phyloP scores from a whole-genome alignment of 352 stramenopile species.

The Globisporangium heterothallicum region DNA sequence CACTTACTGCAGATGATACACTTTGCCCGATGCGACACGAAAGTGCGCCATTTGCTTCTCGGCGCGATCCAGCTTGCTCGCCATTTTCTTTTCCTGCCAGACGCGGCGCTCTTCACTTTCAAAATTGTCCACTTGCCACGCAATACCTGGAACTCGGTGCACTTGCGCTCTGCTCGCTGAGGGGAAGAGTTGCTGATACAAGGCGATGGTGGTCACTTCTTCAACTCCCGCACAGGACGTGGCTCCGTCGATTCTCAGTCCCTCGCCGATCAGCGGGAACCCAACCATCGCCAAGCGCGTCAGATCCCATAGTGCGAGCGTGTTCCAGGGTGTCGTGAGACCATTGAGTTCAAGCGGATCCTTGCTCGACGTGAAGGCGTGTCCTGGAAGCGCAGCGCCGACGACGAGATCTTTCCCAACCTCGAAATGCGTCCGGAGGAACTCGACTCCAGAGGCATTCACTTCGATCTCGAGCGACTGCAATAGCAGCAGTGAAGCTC shows the following conservation, averaged over 20 bases:
- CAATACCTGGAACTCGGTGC: conserved; percentile 62
- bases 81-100: conserved; percentile 95
- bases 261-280: conserved; percentile 88
- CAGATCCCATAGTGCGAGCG: conserved; percentile 92
- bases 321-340: conserved; percentile 94
- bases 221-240: conserved; percentile 74
- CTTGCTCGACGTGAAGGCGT: conserved; percentile 45
- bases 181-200: conserved; percentile 86
- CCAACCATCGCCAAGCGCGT: conserved; percentile 85
- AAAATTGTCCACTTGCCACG: conserved; percentile 78
- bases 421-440: conserved; percentile 64
- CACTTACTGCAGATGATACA: not conserved
- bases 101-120: conserved; percentile 58
- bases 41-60: conserved; percentile 70
- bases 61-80: conserved; percentile 87
- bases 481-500: conserved; percentile 66
- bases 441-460: conserved; percentile 39
- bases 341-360: conserved; percentile 72
- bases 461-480: conserved; percentile 90
- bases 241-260: conserved; percentile 45
- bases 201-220: conserved; percentile 90
- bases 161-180: conserved; percentile 73
- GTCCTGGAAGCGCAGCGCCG: conserved; percentile 85
- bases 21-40: not conserved
- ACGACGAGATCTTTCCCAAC: conserved; percentile 82